A percentile compares a stretch with the other conserved stretches of the same genome.
Conservation (phyloP, 768 basidiomycete genomes). For the Boletales sp. region DNA sequence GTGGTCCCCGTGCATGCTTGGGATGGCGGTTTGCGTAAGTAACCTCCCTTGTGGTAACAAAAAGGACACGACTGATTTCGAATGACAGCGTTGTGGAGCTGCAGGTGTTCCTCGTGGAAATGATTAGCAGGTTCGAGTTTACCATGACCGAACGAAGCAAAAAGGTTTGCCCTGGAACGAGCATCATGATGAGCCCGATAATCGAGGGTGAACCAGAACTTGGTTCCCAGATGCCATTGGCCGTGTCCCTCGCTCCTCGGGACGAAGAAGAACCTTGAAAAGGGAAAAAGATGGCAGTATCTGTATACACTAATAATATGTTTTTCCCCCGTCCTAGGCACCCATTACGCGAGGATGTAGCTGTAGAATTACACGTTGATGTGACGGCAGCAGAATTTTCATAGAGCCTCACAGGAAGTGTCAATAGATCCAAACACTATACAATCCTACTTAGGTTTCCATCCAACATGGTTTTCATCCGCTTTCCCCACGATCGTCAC, state of each 20-base stretch:
- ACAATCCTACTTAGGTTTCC: too few relatives aligned
- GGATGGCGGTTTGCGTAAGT: conserved; percentile 32
- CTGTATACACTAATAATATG: too few relatives aligned
- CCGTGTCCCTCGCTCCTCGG: conserved; percentile 14
- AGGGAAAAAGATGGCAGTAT: too few relatives aligned
- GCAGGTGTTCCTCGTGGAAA: conserved; percentile 55
- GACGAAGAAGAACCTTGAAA: neutral
- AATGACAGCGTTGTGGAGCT: conserved; percentile 42
- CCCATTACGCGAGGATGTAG: too few relatives aligned
- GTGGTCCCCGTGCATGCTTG: conserved; percentile 21
- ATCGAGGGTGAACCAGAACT: conserved; percentile 29
- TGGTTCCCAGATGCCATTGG: conserved; percentile 33
- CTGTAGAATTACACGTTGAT: too few relatives aligned
- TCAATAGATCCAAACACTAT: too few relatives aligned
- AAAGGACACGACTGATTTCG: neutral
- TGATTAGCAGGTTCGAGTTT: conserved; percentile 53
- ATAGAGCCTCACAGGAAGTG: too few relatives aligned
- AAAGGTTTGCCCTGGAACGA: conserved; percentile 27
- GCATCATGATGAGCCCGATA: conserved; percentile 1
- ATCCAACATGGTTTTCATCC: too few relatives aligned
- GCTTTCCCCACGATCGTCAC: too few relatives aligned
- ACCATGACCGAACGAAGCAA: conserved; percentile 26
- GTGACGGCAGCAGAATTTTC: too few relatives aligned
- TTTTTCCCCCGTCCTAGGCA: too few relatives aligned
- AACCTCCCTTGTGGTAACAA: neutral